A percentile compares a stretch with the other conserved stretches of the same genome.
Evolutionary conservation across 805 yeast genomes (phyloP).

Genomic region (Clavispora vitiphila): DNA sequence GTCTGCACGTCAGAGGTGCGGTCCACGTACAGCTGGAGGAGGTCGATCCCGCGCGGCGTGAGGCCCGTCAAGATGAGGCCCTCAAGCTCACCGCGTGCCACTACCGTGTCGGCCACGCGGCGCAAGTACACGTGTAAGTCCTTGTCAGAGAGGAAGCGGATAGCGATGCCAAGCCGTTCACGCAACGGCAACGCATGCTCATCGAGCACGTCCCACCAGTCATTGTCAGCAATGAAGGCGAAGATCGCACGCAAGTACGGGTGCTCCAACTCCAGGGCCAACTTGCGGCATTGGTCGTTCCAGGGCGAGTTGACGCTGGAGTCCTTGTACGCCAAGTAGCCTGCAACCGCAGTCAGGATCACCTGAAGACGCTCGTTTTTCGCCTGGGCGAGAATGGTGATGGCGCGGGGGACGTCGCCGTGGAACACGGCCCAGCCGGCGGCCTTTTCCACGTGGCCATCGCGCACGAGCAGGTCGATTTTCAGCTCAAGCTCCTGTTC

Average conservation of each 20-base stretch:
- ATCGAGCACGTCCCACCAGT: conserved; percentile 94
- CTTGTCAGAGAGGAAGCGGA: conserved; percentile 75
- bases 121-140: conserved; percentile 71
- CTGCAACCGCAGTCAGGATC: conserved; percentile 93
- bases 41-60: conserved; percentile 75
- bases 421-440: conserved; percentile 98
- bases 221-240: conserved; percentile 89
- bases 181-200: conserved; percentile 83
- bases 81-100: conserved; percentile 78
- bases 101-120: conserved; percentile 65
- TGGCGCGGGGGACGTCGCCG: conserved; percentile 79
- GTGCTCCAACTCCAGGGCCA: conserved; percentile 83
- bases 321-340: conserved; percentile 52
- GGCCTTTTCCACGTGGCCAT: conserved; percentile 75
- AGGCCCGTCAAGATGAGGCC: conserved; percentile 91
- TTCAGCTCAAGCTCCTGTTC: conserved; percentile 69
- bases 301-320: conserved; percentile 66
- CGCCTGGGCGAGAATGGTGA: conserved; percentile 70
- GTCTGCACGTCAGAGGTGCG: conserved; percentile 89
- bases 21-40: conserved; percentile 82
- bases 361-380: conserved; percentile 64
- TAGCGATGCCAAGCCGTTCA: conserved; percentile 87
- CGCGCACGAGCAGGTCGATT: conserved; percentile 47
- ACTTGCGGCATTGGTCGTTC: conserved; percentile 86
- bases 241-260: conserved; percentile 90